These are phyloP conservation scores for Agaricus sinodeliciosus DNA, from an alignment of 768 basidiomycete genomes.

Conservation along the genomic window DNA sequence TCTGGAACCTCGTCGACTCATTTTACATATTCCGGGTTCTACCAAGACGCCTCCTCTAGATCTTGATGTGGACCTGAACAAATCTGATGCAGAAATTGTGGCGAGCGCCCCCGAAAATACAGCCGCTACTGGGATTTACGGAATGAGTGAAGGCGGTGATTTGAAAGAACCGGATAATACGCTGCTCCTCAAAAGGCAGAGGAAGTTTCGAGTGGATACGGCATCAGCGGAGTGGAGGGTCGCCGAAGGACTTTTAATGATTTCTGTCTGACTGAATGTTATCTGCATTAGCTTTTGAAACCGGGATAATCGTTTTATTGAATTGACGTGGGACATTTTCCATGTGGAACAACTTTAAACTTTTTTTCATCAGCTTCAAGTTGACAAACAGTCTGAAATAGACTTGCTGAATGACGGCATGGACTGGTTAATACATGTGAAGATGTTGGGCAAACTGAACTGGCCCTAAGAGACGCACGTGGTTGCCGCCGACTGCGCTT, in stretches of 20 bases:
- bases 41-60: slow-evolving; percentile 20
- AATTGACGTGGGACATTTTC: too few relatives aligned
- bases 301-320: too few relatives aligned
- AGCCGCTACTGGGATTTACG: slow-evolving; percentile 1
- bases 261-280: slow-evolving; percentile 27
- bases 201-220: slow-evolving; percentile 52
- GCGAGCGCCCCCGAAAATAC: slow-evolving; percentile 5
- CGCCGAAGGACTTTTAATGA: slow-evolving; percentile 39
- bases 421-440: too few relatives aligned
- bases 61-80: slow-evolving; percentile 53
- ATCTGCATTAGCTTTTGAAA: neutral
- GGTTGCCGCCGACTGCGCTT: too few relatives aligned
- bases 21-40: slow-evolving; percentile 40
- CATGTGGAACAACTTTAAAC: too few relatives aligned
- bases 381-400: too few relatives aligned
- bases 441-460: too few relatives aligned
- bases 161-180: slow-evolving; percentile 25
- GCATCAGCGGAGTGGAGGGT: slow-evolving; percentile 68
- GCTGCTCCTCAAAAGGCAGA: slow-evolving; percentile 49
- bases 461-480: too few relatives aligned
- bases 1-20: slow-evolving; percentile 54
- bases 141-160: slow-evolving; percentile 11
- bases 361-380: too few relatives aligned
- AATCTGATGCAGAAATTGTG: slow-evolving; percentile 49
- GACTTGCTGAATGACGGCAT: too few relatives aligned